phyloP scores from a whole-genome alignment of 2,329 filamentous ascomycete genomes.

The Penicillium crustosum region DNA sequence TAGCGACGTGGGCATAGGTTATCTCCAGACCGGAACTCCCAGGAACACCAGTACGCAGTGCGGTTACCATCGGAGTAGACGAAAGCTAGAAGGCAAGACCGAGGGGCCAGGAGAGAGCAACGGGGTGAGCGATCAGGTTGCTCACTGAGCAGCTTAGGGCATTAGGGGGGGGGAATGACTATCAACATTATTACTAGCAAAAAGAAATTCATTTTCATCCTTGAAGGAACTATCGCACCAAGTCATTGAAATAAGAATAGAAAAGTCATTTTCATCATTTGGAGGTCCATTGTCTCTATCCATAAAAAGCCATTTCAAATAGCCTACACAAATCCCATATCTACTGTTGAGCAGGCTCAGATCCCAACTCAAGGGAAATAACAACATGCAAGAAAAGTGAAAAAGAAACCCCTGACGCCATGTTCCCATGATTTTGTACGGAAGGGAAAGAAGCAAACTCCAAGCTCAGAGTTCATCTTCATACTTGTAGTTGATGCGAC shows the following conservation, averaged over 20 bases:
- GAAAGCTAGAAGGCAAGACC: too few species aligned
- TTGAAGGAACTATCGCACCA: background rate
- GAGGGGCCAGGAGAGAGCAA: too few species aligned
- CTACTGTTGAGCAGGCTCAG: slow-evolving; percentile 4
- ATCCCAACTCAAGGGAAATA: background rate
- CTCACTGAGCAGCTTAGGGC: too few species aligned
- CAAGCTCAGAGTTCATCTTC: slow-evolving; percentile 43
- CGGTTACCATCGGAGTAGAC: too few species aligned
- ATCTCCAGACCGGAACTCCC: too few species aligned
- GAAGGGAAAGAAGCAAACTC: background rate
- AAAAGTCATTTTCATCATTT: background rate
- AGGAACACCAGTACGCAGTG: too few species aligned
- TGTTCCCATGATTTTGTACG: slow-evolving; percentile 10
- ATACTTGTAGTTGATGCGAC: slow-evolving; percentile 51
- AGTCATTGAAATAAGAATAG: background rate
- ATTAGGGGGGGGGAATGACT: too few species aligned
- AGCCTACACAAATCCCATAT: slow-evolving; percentile 4
- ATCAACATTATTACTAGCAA: background rate
- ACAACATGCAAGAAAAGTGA: slow-evolving; percentile 13
- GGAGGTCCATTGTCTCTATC: slow-evolving; percentile 5
- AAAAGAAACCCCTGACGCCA: slow-evolving; percentile 5
- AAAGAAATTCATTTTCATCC: background rate
- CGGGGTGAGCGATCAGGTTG: too few species aligned
- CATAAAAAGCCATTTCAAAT: background rate
- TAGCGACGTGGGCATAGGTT: too few species aligned